Evolutionary conservation across 2,329 filamentous ascomycete species (phyloP), one percentile per base, ranked within the genome.

Genomic region (Xylariaceae sp.): DNA sequence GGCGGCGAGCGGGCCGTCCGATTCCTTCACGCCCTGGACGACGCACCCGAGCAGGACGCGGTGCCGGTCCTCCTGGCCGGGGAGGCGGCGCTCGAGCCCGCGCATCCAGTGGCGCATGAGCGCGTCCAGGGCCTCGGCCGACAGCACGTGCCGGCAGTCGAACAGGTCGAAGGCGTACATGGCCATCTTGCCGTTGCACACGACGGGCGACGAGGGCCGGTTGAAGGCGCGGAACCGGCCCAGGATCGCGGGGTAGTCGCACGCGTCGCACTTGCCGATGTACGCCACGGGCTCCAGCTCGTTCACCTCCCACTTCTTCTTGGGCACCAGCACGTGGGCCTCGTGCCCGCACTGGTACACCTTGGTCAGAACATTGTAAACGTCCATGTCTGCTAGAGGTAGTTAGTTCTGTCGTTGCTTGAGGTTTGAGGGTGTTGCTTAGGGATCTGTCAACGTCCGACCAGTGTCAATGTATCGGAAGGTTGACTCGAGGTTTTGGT

Each of bases 91-190:
- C 29, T 27, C 17, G 29, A 36, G 19, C 7, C 19, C 34, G 8
- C 28, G 34, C 34, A 36, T 36, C 34, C 34, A 36, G 17, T 36
- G 34, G 4, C 34, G 28, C 24, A 32, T 31, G 14, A 36, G 28
- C 4, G 22, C 13, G 15, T 36, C 34, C 5, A 36, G 15, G 19
- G 27, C 32, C 24, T 36, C 34, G 12, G 28, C 29, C 4, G 34
- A 36, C 15, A 36, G 34, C 12, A n/a, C 19, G 5, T 36, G 34
- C 4, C 29, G 19, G 22, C 29, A 23, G 9, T 36, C 34, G 18
- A 36, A 36, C 24, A 36, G 19, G 19, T 32, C 34, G 22, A 19
- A 36, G 4, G 34, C 34, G 4, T 32, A 19, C 13, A 19, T 5
- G 18, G 10, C 19, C 16, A n/a, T 23, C 12, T 7, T 21, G 11